Percentiles rank a stretch among this genome's conserved stretches.
These are phyloP conservation scores for Sphenostylis stenocarpa DNA, from an alignment of 306 rosid species.

Conservation along the genomic window DNA sequence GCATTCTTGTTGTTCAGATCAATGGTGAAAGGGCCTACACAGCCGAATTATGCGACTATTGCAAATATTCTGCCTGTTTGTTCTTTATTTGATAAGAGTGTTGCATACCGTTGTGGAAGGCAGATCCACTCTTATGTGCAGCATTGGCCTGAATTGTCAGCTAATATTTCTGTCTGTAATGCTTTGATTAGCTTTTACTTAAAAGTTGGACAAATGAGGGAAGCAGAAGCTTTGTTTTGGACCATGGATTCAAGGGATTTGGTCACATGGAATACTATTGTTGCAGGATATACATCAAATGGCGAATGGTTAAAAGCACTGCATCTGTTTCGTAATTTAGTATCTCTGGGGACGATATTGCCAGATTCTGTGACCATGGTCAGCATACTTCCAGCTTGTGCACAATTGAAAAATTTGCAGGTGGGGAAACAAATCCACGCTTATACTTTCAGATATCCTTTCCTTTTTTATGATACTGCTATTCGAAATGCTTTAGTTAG, in stretches of 20 bases:
- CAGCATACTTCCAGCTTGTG: slow-evolving; percentile 79
- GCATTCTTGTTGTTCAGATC: slow-evolving; percentile 54
- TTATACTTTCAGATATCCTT: slow-evolving; percentile 52
- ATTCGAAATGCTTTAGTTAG: slow-evolving; percentile 76
- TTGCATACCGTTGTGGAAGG: slow-evolving; percentile 59
- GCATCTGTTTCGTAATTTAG: slow-evolving; percentile 53
- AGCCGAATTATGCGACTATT: slow-evolving; percentile 71
- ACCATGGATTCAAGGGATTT: slow-evolving; percentile 71
- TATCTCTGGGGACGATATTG: slow-evolving; percentile 34
- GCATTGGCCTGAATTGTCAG: slow-evolving; percentile 52
- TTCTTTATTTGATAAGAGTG: slow-evolving; percentile 48
- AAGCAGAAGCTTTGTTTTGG: slow-evolving; percentile 66
- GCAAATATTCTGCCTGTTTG: slow-evolving; percentile 72
- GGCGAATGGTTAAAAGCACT: slow-evolving; percentile 78
- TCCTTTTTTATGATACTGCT: slow-evolving; percentile 50
- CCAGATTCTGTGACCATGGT: slow-evolving; percentile 76
- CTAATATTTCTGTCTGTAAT: slow-evolving; percentile 66
- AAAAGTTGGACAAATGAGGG: slow-evolving; percentile 55
- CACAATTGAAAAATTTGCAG: slow-evolving; percentile 43
- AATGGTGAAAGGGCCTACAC: slow-evolving; percentile 61
- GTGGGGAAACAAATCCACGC: slow-evolving; percentile 76
- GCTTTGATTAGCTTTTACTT: slow-evolving; percentile 79
- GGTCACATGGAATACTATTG: slow-evolving; percentile 88
- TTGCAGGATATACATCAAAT: slow-evolving; percentile 69
- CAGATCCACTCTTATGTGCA: slow-evolving; percentile 69